Evolutionary conservation across 352 stramenopile genomes (phyloP).

Genomic region (Pelagophyceae sp.): DNA sequence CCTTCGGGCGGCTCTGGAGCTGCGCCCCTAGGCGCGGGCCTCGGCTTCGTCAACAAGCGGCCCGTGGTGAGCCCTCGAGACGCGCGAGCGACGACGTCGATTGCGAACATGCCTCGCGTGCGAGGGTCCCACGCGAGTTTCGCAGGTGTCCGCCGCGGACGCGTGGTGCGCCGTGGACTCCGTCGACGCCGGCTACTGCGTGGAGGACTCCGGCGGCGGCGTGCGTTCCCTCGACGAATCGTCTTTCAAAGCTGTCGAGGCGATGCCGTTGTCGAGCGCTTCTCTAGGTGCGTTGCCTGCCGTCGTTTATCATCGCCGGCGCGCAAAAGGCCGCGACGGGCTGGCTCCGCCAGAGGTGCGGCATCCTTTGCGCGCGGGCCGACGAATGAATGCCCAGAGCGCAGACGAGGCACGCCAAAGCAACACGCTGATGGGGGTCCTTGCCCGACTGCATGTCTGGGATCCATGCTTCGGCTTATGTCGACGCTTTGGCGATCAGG

Average conservation of each 20-base stretch:
- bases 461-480: too few species aligned
- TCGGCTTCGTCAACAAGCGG: not conserved
- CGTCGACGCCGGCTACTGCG: constrained; percentile 11
- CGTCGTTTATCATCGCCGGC: constrained; percentile 14
- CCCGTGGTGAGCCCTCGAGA: not conserved
- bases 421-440: too few species aligned
- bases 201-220: not conserved
- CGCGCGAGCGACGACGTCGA: not conserved
- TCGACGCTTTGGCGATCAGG: too few species aligned
- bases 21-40: not conserved
- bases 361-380: too few species aligned
- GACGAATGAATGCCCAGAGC: too few species aligned
- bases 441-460: too few species aligned
- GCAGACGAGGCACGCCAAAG: too few species aligned
- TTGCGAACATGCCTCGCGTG: not conserved
- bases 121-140: too few species aligned
- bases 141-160: not conserved
- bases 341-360: constrained; percentile 16
- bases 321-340: constrained; percentile 18
- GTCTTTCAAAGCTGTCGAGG: not conserved
- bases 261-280: too few species aligned
- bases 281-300: constrained; percentile 8
- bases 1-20: too few species aligned
- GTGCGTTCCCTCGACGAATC: not conserved
- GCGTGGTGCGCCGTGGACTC: constrained; percentile 1